Conservation (phyloP, 2,329 filamentous ascomycete genomes). For the Keithomyces neogunnii region DNA sequence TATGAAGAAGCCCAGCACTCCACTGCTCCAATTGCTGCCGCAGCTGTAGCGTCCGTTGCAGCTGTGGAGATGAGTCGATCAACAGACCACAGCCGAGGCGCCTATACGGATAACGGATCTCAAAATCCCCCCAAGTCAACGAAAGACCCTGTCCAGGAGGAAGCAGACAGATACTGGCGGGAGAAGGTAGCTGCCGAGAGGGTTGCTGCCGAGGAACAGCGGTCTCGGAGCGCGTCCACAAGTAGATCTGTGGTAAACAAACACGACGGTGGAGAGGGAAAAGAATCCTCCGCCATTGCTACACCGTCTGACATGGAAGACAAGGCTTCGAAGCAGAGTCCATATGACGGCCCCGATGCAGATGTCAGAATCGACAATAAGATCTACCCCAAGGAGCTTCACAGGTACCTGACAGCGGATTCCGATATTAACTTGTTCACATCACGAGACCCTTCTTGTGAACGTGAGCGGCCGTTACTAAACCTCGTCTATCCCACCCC, state of each 20-base stretch:
- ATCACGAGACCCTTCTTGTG: slow-evolving; percentile 44
- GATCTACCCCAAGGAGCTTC: slow-evolving; percentile 44
- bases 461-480: slow-evolving; percentile 48
- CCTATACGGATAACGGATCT: slow-evolving; percentile 25
- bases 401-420: slow-evolving; percentile 22
- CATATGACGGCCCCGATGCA: slow-evolving; percentile 52
- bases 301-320: slow-evolving; percentile 46
- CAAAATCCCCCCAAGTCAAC: slow-evolving; percentile 18
- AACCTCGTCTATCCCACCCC: slow-evolving; percentile 56
- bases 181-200: slow-evolving; percentile 45
- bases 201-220: slow-evolving; percentile 44
- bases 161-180: slow-evolving; percentile 50
- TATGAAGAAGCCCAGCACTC: slow-evolving; percentile 38
- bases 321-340: slow-evolving; percentile 30
- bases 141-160: slow-evolving; percentile 43
- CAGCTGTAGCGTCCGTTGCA: slow-evolving; percentile 37
- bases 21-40: slow-evolving; percentile 39
- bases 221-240: slow-evolving; percentile 42
- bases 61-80: slow-evolving; percentile 32
- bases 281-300: slow-evolving; percentile 37
- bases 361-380: slow-evolving; percentile 54
- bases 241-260: slow-evolving; percentile 47
- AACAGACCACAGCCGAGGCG: slow-evolving; percentile 21
- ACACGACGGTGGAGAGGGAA: slow-evolving; percentile 33
- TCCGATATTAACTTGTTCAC: slow-evolving; percentile 26